Evolutionary conservation across 768 basidiomycete species (phyloP).

Genomic region (Leucosporidium scottii): DNA sequence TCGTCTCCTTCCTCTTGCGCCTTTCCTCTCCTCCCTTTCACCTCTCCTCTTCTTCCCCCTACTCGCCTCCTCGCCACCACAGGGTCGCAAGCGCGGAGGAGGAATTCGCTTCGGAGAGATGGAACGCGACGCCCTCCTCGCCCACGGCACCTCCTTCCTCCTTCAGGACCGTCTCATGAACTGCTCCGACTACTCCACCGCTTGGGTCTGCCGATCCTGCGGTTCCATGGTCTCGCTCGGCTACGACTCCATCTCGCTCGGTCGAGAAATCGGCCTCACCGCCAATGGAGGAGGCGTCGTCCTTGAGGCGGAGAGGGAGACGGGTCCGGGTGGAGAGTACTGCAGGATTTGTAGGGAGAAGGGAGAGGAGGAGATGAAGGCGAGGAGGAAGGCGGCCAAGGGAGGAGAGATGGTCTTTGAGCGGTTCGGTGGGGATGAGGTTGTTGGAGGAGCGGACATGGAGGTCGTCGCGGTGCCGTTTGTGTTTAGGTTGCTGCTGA

Average conservation of each 20-base stretch:
- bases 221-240: conserved; percentile 93
- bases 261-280: conserved; percentile 39
- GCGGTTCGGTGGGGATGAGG: conserved; percentile 42
- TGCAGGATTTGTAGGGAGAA: conserved; percentile 83
- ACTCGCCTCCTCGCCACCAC: conserved; percentile 6
- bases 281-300: conserved; percentile 40
- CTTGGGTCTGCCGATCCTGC: conserved; percentile 96
- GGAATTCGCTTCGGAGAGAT: conserved; percentile 99
- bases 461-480: conserved; percentile 94
- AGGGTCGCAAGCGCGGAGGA: conserved; percentile 96
- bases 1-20: background rate
- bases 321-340: conserved; percentile 76
- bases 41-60: no score
- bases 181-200: conserved; percentile 98
- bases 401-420: conserved; percentile 57
- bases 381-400: conserved; percentile 52
- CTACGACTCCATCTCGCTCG: conserved; percentile 77
- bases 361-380: conserved; percentile 57
- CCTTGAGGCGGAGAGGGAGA: conserved; percentile 50
- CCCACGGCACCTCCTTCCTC: conserved; percentile 96
- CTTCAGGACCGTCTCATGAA: conserved; percentile 99
- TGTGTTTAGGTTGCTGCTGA: conserved; percentile 87
- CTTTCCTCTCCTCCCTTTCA: no score
- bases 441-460: conserved; percentile 65
- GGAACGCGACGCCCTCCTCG: conserved; percentile 98